These are phyloP conservation scores for Thelonectria discophora DNA, from an alignment of 2,329 filamentous ascomycete species.

Conservation along the genomic window DNA sequence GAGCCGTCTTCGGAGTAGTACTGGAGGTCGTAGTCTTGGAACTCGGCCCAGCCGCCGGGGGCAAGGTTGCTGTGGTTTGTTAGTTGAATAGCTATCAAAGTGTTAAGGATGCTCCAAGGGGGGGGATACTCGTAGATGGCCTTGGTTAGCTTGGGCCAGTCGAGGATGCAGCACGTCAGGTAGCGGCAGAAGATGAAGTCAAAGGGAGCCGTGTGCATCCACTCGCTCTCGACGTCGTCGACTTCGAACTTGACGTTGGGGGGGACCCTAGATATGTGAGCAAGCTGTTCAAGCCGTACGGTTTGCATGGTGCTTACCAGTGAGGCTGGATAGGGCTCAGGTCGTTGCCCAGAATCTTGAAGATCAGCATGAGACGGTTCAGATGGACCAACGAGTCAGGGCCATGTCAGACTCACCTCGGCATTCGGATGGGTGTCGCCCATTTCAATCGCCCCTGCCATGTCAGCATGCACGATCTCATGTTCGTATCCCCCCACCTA, in stretches of 20 bases:
- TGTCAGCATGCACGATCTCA: neutral
- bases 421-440: constrained; percentile 43
- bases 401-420: constrained; percentile 3
- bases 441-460: constrained; percentile 50
- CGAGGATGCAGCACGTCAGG: constrained; percentile 45
- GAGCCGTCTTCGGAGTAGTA: constrained; percentile 43
- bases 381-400: constrained; percentile 28
- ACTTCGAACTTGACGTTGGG: constrained; percentile 23
- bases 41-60: constrained; percentile 49
- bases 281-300: neutral
- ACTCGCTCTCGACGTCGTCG: constrained; percentile 47
- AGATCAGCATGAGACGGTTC: neutral
- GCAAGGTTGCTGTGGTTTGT: constrained; percentile 36
- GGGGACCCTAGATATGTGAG: neutral
- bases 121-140: constrained; percentile 33
- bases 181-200: constrained; percentile 50
- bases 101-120: too few species aligned
- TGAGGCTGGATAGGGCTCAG: constrained; percentile 44
- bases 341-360: constrained; percentile 43
- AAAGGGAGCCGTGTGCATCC: constrained; percentile 43
- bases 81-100: accelerated
- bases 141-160: constrained; percentile 43
- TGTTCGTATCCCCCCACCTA: constrained; percentile 5
- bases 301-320: constrained; percentile 27
- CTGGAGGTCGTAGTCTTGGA: constrained; percentile 41